Conservation (phyloP, 2,329 filamentous ascomycete genomes). For the Cladophialophora psammophila region DNA sequence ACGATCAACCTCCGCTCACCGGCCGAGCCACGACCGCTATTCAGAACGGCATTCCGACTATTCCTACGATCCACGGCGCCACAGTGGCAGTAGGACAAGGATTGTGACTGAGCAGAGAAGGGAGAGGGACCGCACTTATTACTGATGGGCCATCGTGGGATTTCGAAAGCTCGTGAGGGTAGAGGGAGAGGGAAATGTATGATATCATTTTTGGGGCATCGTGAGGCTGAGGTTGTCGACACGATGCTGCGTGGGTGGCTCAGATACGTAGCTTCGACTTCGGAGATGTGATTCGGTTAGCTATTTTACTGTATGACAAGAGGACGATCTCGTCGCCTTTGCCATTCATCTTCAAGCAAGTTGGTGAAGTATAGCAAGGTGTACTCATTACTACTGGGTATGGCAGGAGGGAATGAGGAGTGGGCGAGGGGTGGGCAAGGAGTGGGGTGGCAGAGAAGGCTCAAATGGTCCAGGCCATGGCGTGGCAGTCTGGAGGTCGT, state of each 20-base stretch:
- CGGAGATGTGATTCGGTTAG: background rate
- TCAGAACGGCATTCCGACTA: slow-evolving; percentile 18
- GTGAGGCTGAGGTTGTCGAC: background rate
- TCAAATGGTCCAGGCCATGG: background rate
- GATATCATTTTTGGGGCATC: slow-evolving; percentile 1
- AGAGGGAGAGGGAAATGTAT: background rate
- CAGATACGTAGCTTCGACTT: background rate
- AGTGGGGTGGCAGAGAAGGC: background rate
- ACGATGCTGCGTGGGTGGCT: background rate
- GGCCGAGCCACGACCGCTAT: slow-evolving; percentile 30
- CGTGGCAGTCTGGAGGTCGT: background rate
- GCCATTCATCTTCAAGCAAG: background rate
- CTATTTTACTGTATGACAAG: background rate
- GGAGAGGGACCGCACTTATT: slow-evolving; percentile 24
- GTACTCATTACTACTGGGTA: background rate
- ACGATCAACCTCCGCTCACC: slow-evolving; percentile 34
- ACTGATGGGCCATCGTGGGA: background rate
- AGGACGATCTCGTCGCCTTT: background rate
- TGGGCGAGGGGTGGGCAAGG: background rate
- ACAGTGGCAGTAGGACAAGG: slow-evolving; percentile 33
- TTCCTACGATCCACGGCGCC: slow-evolving; percentile 26
- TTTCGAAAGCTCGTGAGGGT: background rate
- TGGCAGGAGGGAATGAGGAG: background rate
- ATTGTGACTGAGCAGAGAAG: slow-evolving; percentile 32
- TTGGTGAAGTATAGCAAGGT: background rate